A percentile compares a stretch with the other conserved stretches of the same genome.
Evolutionary conservation across 495 filamentous ascomycete genomes (phyloP).

Genomic region (Ramalina intermedia): DNA sequence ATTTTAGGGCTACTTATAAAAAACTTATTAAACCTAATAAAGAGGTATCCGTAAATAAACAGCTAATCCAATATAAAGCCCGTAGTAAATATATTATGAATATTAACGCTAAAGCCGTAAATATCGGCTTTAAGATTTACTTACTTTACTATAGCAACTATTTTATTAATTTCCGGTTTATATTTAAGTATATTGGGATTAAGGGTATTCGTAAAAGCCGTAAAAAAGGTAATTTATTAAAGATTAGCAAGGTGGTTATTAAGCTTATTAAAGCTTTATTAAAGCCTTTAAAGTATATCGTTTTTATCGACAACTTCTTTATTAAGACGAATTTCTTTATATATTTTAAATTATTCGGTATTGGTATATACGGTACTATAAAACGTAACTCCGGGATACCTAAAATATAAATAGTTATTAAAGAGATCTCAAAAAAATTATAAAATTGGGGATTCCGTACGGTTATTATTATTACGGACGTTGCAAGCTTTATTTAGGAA

Average conservation of each 20-base stretch:
- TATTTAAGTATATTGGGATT: neutral
- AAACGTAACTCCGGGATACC: neutral
- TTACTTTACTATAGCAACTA: neutral
- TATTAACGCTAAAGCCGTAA: neutral
- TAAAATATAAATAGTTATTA: neutral
- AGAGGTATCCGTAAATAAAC: neutral
- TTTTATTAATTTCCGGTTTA: neutral
- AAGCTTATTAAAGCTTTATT: neutral
- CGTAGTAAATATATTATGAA: neutral
- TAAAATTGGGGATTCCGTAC: neutral
- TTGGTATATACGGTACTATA: neutral
- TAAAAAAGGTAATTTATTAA: neutral
- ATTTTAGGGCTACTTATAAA: too few relatives aligned
- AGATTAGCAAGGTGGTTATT: neutral
- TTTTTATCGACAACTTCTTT: neutral
- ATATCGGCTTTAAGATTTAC: neutral
- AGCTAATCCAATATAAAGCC: neutral
- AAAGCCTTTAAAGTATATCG: neutral
- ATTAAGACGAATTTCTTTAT: neutral
- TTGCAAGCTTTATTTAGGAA: neutral
- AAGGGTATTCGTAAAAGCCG: neutral
- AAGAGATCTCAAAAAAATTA: neutral
- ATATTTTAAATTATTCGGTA: neutral
- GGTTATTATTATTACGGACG: neutral
- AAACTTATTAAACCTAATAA: too few relatives aligned